A percentile compares a stretch with the other conserved stretches of the same genome.
phyloP scores from a whole-genome alignment of 495 filamentous ascomycete species.

The Aspergillus sparsus region DNA sequence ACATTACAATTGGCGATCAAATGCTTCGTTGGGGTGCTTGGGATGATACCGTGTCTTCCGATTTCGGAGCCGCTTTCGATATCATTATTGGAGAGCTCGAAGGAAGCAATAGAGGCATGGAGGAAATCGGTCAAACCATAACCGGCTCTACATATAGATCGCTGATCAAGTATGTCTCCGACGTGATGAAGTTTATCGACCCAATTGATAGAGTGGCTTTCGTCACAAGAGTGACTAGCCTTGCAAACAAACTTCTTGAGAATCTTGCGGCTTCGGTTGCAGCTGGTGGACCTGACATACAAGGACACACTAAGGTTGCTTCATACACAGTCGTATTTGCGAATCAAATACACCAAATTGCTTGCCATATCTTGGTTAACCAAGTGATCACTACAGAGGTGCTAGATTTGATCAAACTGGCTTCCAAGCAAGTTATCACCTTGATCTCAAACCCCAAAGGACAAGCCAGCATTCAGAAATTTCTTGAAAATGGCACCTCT shows the following conservation, averaged over 20 bases:
- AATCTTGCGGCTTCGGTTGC: constrained; percentile 29
- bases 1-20: constrained; percentile 51
- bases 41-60: constrained; percentile 68
- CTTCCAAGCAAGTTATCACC: constrained; percentile 40
- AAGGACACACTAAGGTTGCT: constrained; percentile 27
- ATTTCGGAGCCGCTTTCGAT: constrained; percentile 61
- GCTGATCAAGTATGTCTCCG: constrained; percentile 51
- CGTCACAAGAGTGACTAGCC: constrained; percentile 32
- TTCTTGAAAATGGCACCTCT: constrained; percentile 64
- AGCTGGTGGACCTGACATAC: constrained; percentile 22
- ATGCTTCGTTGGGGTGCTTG: constrained; percentile 65
- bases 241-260: constrained; percentile 35
- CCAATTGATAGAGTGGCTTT: constrained; percentile 47
- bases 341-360: constrained; percentile 45
- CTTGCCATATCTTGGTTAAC: constrained; percentile 40
- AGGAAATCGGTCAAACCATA: not conserved
- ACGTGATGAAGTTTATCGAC: constrained; percentile 54
- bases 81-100: constrained; percentile 44
- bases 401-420: constrained; percentile 32
- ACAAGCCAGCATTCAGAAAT: constrained; percentile 52
- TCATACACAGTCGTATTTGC: constrained; percentile 42
- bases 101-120: constrained; percentile 10
- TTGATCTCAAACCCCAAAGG: constrained; percentile 41
- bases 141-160: constrained; percentile 29
- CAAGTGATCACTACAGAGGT: constrained; percentile 25